These are phyloP conservation scores for Mucor saturninus DNA, from an alignment of 371 early-diverging fungal genomes.

Conservation along the genomic window DNA sequence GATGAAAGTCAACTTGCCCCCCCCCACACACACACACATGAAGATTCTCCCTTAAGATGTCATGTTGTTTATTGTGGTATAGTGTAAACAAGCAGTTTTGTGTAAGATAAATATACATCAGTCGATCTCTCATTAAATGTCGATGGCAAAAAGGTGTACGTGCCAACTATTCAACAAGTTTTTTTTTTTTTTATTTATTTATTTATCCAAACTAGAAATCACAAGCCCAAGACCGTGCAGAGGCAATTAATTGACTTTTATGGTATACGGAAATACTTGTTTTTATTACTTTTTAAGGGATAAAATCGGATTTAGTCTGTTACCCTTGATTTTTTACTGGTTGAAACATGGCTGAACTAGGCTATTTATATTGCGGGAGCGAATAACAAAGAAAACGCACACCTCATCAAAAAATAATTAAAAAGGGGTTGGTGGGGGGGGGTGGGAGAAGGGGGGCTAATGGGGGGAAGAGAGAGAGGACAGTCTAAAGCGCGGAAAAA, in stretches of 20 bases:
- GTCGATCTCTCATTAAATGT: slow-evolving; percentile 7
- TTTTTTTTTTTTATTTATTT: slow-evolving; percentile 3
- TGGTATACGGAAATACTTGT: slow-evolving; percentile 13
- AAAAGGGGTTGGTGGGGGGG: not conserved
- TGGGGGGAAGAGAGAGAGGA: too few species aligned
- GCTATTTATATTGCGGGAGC: too few species aligned
- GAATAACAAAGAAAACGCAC: not conserved
- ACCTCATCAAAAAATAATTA: not conserved
- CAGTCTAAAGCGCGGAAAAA: not conserved
- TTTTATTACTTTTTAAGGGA: not conserved
- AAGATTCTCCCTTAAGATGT: too few species aligned
- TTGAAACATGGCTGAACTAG: too few species aligned
- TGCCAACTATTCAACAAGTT: slow-evolving; percentile 25
- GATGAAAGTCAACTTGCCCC: too few species aligned
- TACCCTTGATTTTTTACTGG: not conserved
- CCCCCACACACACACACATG: not conserved
- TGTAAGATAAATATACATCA: not conserved
- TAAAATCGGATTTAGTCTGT: slow-evolving; percentile 2
- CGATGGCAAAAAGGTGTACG: not conserved
- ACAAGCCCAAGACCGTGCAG: slow-evolving; percentile 28
- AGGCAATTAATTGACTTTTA: slow-evolving; percentile 31
- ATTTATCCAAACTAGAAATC: not conserved
- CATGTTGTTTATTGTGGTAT: not conserved
- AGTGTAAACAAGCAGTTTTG: not conserved
- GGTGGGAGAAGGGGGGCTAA: not conserved